These are phyloP conservation scores for Auricularia sp. DNA, from an alignment of 768 basidiomycete genomes.

Conservation along the genomic window DNA sequence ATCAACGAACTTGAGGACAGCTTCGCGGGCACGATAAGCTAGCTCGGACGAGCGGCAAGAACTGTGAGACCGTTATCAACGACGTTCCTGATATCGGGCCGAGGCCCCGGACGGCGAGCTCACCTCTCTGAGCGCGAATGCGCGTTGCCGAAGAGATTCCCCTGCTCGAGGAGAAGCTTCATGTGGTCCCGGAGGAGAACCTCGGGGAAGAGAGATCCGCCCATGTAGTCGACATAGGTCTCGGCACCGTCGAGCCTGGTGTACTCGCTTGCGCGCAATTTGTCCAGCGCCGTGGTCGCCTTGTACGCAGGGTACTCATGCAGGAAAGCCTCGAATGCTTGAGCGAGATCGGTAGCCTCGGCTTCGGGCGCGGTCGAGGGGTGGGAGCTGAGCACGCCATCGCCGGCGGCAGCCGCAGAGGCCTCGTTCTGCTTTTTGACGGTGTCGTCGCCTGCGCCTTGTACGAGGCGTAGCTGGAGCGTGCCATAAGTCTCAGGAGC, in stretches of 20 bases:
- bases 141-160: slow-evolving; percentile 67
- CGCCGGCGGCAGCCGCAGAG: background rate
- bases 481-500: no score
- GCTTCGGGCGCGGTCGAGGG: background rate
- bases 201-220: slow-evolving; percentile 71
- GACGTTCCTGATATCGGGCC: background rate
- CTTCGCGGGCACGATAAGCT: slow-evolving; percentile 57
- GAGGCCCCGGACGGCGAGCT: slow-evolving; percentile 6
- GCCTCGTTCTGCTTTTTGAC: background rate
- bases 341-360: background rate
- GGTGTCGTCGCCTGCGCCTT: no score
- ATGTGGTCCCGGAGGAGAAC: slow-evolving; percentile 62
- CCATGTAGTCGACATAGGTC: slow-evolving; percentile 83
- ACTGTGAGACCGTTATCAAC: slow-evolving; percentile 25
- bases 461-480: no score
- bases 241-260: slow-evolving; percentile 45
- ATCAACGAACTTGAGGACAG: slow-evolving; percentile 66
- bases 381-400: background rate
- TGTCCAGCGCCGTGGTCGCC: slow-evolving; percentile 60
- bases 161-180: slow-evolving; percentile 44
- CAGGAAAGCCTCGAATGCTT: slow-evolving; percentile 24
- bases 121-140: slow-evolving; percentile 77
- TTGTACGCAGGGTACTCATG: slow-evolving; percentile 43
- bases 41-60: slow-evolving; percentile 59
- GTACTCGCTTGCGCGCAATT: slow-evolving; percentile 55